Conservation (phyloP, 2,329 filamentous ascomycete genomes). For the Karstenula rhodostoma region DNA sequence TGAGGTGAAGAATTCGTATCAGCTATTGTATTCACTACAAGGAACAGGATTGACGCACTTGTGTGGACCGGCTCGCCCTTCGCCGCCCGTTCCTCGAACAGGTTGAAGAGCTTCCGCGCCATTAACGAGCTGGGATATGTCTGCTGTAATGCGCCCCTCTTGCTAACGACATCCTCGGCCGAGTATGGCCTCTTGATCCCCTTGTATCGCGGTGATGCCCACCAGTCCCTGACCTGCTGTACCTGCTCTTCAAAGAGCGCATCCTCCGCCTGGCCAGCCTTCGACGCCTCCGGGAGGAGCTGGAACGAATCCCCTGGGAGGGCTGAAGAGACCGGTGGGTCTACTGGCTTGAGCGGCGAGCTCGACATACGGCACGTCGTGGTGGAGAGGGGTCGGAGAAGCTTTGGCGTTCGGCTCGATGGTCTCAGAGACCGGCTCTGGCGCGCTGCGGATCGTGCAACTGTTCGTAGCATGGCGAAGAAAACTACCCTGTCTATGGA, state of each 20-base stretch:
- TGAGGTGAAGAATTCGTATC: constrained; percentile 26
- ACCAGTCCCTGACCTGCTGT: constrained; percentile 88
- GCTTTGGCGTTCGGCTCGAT: constrained; percentile 34
- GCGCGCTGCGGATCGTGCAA: constrained; percentile 47
- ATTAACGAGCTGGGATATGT: constrained; percentile 92
- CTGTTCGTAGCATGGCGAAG: constrained; percentile 48
- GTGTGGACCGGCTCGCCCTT: constrained; percentile 92
- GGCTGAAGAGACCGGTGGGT: constrained; percentile 67
- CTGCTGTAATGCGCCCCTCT: constrained; percentile 86
- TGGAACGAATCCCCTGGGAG: constrained; percentile 83
- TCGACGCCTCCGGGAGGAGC: constrained; percentile 78
- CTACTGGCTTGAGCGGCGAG: constrained; percentile 60
- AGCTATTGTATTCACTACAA: constrained; percentile 37
- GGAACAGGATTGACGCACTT: constrained; percentile 63
- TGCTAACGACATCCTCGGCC: constrained; percentile 89
- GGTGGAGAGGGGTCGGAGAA: constrained; percentile 52
- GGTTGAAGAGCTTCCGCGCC: constrained; percentile 92
- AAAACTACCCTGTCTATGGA: constrained; percentile 14
- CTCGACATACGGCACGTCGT: constrained; percentile 61
- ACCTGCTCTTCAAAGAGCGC: constrained; percentile 84
- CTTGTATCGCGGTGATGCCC: constrained; percentile 81
- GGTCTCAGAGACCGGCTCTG: constrained; percentile 42
- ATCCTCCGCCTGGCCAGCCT: constrained; percentile 83
- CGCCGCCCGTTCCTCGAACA: constrained; percentile 79
- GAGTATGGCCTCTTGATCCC: constrained; percentile 93